Conservation (phyloP, 2,329 filamentous ascomycete genomes). For the Aureobasidium uvarum region DNA sequence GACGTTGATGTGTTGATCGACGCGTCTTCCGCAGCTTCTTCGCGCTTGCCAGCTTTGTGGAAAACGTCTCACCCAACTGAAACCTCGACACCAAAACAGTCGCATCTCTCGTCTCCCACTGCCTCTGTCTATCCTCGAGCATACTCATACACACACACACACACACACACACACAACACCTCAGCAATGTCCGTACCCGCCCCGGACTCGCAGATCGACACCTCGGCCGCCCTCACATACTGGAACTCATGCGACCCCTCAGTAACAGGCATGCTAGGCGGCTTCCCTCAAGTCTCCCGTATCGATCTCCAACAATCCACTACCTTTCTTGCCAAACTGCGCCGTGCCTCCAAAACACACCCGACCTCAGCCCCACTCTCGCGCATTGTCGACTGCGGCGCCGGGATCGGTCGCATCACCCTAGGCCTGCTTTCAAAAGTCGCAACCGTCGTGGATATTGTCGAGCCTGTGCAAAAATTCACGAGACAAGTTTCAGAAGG, state of each 20-base stretch:
- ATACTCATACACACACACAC: neutral
- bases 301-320: conserved; percentile 69
- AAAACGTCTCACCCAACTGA: neutral
- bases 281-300: conserved; percentile 64
- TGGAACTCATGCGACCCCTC: conserved; percentile 55
- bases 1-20: conserved; percentile 24
- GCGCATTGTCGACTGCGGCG: conserved; percentile 59
- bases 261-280: conserved; percentile 77
- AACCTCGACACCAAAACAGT: neutral
- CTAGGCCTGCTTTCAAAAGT: conserved; percentile 70
- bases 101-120: neutral
- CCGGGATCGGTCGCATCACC: conserved; percentile 79
- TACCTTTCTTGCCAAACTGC: conserved; percentile 67
- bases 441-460: conserved; percentile 70
- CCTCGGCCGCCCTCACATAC: conserved; percentile 48
- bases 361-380: conserved; percentile 36
- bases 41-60: neutral
- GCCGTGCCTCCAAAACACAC: conserved; percentile 40
- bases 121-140: neutral
- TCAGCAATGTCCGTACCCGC: conserved; percentile 25
- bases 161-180: neutral
- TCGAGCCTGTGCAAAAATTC: conserved; percentile 84
- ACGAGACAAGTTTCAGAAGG: conserved; percentile 57
- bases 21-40: conserved; percentile 19
- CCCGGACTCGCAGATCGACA: conserved; percentile 48